Evolutionary conservation across 2,329 filamentous ascomycete species (phyloP).

Genomic region (Clarireedia hainanense): DNA sequence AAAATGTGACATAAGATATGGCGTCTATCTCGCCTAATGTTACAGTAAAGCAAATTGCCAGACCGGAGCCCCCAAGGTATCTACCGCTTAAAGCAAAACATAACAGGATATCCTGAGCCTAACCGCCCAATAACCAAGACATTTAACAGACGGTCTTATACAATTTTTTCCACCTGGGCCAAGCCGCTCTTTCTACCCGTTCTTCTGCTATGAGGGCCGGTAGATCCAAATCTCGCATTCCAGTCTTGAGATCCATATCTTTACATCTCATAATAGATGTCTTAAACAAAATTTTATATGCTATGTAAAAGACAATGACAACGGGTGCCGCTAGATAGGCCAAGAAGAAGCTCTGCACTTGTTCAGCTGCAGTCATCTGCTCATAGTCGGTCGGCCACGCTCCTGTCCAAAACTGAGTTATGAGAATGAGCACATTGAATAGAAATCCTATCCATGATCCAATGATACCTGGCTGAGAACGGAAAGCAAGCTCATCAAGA

Average conservation of each 20-base stretch:
- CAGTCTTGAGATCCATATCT: slow-evolving; percentile 84
- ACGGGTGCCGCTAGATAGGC: slow-evolving; percentile 64
- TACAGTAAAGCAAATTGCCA: no score
- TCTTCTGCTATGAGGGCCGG: slow-evolving; percentile 74
- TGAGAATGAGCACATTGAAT: slow-evolving; percentile 68
- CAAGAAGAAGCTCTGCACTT: slow-evolving; percentile 64
- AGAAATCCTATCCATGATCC: slow-evolving; percentile 75
- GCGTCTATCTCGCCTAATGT: no score
- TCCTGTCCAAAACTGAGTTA: slow-evolving; percentile 84
- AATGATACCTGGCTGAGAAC: slow-evolving; percentile 65
- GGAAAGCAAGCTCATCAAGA: slow-evolving; percentile 74
- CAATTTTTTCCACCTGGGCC: slow-evolving; percentile 69
- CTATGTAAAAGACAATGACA: slow-evolving; percentile 58
- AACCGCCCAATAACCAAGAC: background rate
- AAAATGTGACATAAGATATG: no score
- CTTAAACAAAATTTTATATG: slow-evolving; percentile 67
- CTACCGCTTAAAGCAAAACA: background rate
- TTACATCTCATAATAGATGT: slow-evolving; percentile 58
- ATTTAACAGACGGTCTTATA: slow-evolving; percentile 65
- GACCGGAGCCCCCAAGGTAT: background rate
- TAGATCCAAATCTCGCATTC: slow-evolving; percentile 77
- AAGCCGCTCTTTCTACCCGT: slow-evolving; percentile 59
- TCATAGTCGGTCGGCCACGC: slow-evolving; percentile 63
- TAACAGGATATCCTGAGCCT: background rate
- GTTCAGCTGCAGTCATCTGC: slow-evolving; percentile 34